Evolutionary conservation across 176 grass and related monocot species (phyloP).

Genomic region (Coix lacrymajobi): DNA sequence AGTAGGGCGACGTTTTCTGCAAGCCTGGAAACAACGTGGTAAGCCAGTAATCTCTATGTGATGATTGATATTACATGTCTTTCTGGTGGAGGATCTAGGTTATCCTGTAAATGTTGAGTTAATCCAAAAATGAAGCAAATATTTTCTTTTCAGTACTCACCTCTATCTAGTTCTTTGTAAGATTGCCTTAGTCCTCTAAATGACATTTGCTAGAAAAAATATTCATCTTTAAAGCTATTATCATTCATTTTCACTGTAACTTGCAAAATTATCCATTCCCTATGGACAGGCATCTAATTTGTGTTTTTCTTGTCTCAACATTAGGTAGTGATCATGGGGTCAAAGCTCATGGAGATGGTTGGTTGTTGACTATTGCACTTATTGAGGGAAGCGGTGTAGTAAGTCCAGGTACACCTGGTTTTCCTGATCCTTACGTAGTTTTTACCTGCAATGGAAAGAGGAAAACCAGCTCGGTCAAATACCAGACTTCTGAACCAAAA

Average conservation of each 20-base stretch:
- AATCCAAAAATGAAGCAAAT: background rate
- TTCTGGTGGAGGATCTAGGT: background rate
- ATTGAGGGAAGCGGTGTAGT: slow-evolving; percentile 63
- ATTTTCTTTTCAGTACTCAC: background rate
- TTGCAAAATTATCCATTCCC: background rate
- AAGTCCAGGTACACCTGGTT: slow-evolving; percentile 41
- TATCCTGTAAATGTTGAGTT: slow-evolving; percentile 2
- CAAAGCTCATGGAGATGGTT: slow-evolving; percentile 90
- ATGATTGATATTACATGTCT: background rate
- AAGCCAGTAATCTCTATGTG: slow-evolving; percentile 11
- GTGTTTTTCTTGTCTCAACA: slow-evolving; percentile 6
- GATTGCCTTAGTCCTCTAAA: background rate
- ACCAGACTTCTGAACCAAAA: slow-evolving; percentile 48
- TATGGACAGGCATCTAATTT: slow-evolving; percentile 8
- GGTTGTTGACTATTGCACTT: slow-evolving; percentile 93
- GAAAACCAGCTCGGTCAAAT: slow-evolving; percentile 74
- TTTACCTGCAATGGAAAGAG: slow-evolving; percentile 62
- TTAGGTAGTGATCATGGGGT: slow-evolving; percentile 93
- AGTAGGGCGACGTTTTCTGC: slow-evolving; percentile 55
- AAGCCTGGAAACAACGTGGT: slow-evolving; percentile 74
- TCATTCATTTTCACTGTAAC: background rate
- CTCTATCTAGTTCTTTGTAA: background rate
- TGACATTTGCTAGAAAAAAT: background rate
- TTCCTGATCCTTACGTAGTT: slow-evolving; percentile 62
- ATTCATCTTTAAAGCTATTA: slow-evolving; percentile 3